Evolutionary conservation across 2,329 filamentous ascomycete species (phyloP), one percentile per base, ranked within the genome.

Genomic region (Penicillium polonicum): DNA sequence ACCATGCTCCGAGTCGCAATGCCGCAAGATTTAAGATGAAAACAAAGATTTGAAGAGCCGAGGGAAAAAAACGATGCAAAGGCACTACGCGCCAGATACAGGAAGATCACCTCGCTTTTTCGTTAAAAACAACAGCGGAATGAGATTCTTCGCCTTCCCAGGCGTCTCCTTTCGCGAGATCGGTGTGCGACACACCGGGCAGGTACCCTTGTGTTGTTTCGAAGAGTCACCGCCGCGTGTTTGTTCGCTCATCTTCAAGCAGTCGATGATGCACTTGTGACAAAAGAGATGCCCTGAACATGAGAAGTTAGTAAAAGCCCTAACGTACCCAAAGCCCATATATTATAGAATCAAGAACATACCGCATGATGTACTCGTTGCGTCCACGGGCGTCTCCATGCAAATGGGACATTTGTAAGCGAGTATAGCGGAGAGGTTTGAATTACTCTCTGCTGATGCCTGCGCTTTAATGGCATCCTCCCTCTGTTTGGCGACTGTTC

Each of bases 291-390:
- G 85, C 0, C 85, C 83, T 85, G 55, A 10, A 29, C 10, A 19
- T 15, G 12, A 36, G 2, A 21, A 66, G 43, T 66, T 19, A 63
- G 55, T 57, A 42, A 46, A 27, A 58, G 19, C 13, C 21, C n/a
- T 23, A 3, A 13, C 6, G 21, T 17, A 4, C 15, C 1, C 1
- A 4, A 17, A 41, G 8, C 25, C 5, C 15, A 15, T 23, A 12
- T 19, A 9, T 2, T 31, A 19, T 13, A 23, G 2, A n/a, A 53
- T 38, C 19, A 33, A 38, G 29, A 23, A 75, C 80, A 55, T 76
- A 85, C 84, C 85, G 66, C 85, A 88, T 23, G 79, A 72, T 3
- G 85, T 87, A 3, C 79, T 82, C 2, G 85, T 86, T 10, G 85
- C 78, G 67, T 87, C 80, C 9, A 80, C 84, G 2, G 81, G 83